Conservation (phyloP, 805 yeast species). For the Jamesozyma jinghongensis region DNA sequence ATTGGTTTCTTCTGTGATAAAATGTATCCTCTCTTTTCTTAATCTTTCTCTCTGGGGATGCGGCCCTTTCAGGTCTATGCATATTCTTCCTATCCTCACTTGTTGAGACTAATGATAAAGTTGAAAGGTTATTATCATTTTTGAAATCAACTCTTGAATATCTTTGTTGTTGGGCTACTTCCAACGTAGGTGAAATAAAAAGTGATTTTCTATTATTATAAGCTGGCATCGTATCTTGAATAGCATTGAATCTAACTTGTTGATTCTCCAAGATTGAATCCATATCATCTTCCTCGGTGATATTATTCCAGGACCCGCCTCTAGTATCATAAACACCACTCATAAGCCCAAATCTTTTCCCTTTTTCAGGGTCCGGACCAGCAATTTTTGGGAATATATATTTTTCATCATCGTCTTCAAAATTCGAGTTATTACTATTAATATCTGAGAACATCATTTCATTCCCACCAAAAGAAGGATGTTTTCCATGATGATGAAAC, state of each 20-base stretch:
- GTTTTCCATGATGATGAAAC: background rate
- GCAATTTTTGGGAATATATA: background rate
- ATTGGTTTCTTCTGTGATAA: constrained; percentile 34
- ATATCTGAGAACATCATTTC: background rate
- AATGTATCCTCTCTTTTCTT: constrained; percentile 20
- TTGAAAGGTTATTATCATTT: background rate
- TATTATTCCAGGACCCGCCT: background rate
- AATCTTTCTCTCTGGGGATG: constrained; percentile 25
- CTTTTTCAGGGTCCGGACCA: background rate
- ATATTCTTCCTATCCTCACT: constrained; percentile 1
- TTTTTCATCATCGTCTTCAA: constrained; percentile 2
- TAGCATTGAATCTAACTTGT: constrained; percentile 9
- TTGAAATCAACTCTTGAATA: constrained; percentile 17
- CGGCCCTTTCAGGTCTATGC: constrained; percentile 23
- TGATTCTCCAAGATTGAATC: background rate
- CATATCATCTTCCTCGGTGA: background rate
- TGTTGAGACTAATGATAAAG: background rate
- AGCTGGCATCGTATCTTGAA: constrained; percentile 13
- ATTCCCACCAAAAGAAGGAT: no score
- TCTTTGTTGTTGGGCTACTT: constrained; percentile 44
- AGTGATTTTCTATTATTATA: constrained; percentile 31
- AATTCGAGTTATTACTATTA: background rate
- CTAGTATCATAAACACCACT: background rate
- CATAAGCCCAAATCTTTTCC: background rate
- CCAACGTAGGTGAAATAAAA: constrained; percentile 77